These are phyloP conservation scores for Colletotrichum shisoi DNA, from an alignment of 2,329 filamentous ascomycete genomes.

Conservation along the genomic window DNA sequence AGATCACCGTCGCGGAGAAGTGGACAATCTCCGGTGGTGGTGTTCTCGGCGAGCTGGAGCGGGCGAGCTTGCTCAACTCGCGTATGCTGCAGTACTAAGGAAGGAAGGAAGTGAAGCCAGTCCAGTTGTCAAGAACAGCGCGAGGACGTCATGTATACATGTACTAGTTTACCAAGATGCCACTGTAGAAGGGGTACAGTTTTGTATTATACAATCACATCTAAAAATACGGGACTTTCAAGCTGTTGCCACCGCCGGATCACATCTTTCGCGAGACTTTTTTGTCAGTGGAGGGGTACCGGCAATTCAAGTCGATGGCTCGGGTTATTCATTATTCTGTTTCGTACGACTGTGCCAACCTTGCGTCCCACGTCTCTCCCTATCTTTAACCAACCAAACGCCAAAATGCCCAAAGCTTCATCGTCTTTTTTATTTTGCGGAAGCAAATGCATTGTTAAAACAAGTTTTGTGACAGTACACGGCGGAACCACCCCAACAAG, in stretches of 20 bases:
- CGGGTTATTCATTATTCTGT: conserved; percentile 14
- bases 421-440: background rate
- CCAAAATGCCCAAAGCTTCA: conserved; percentile 11
- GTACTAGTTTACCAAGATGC: conserved; percentile 33
- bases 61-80: conserved; percentile 62
- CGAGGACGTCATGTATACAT: conserved; percentile 22
- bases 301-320: background rate
- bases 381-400: conserved; percentile 25
- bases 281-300: background rate
- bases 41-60: conserved; percentile 85
- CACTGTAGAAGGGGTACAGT: conserved; percentile 10
- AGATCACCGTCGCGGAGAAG: conserved; percentile 77
- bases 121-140: background rate
- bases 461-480: conserved; percentile 10
- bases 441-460: conserved; percentile 9
- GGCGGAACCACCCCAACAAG: conserved; percentile 16
- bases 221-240: conserved; percentile 21
- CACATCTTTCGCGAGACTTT: background rate
- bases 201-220: conserved; percentile 36
- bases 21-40: conserved; percentile 85
- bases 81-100: conserved; percentile 45
- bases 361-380: conserved; percentile 7
- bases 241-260: background rate
- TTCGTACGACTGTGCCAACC: conserved; percentile 2
- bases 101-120: background rate